Base-by-base conservation (phyloP, 306 rosid genomes). In the Dryas drummondii region DNA sequence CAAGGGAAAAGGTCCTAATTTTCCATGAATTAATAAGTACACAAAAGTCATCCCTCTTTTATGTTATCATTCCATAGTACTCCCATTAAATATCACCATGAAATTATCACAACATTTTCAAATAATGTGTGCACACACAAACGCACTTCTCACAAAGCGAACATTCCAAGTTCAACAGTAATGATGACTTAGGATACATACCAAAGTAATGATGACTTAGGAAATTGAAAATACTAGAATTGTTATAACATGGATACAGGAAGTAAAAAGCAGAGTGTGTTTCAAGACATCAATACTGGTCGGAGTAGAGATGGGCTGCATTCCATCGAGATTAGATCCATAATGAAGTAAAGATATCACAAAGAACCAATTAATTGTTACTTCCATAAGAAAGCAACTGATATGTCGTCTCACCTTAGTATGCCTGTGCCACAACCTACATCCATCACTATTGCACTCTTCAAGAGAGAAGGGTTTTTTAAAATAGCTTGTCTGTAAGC, bases 381-480 rank as follows among this genome's bases (percentile, higher is more conserved):
- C 50, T 11, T 19, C 44, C 56, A 27, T 48, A 49, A 78, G 78
- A 51, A 62, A 78, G 54, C 74, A 70, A 54, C 16, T 46, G 6
- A 42, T 12, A 58, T 47, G 63, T 44, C 65, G 72, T 81, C 88
- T 87, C 79, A 94, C 98, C 98, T 94, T 44, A 94, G 92, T 56
- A 94, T 88, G 76, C 96, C 93, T 70, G 97, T 92, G 79, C 99
- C 97, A 76, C 97, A 94, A 62, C 99, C 99, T 41, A 94, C 96
- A 76, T 94, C 97, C 93, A 94, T 81, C 70, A 94, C 97, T 6
- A 89, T 86, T 32, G 96, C 93, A 71, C 87, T 84, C 26, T 82
- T 86, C 66, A 92, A 68, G 47, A 94, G 92, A 77, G 97, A 92
- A 7, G 96, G 97, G 56, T 94, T 94, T 79, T 87, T 74, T 80